These are phyloP conservation scores for Microbotryum saponariae DNA, from an alignment of 1,284 basidiomycete species.

Conservation along the genomic window DNA sequence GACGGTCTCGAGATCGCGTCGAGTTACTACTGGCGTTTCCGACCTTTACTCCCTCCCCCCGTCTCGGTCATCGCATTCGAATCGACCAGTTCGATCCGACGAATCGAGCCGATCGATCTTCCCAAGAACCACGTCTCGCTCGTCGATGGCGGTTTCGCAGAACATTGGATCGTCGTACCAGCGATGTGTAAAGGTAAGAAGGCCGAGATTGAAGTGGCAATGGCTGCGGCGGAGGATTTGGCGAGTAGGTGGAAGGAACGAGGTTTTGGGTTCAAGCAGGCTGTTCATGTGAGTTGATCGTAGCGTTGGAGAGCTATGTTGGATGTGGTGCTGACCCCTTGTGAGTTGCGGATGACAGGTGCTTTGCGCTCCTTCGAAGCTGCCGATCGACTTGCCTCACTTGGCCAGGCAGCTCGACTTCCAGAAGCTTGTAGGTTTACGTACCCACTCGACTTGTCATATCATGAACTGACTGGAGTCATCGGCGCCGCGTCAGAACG, in stretches of 20 bases:
- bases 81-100: background rate
- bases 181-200: background rate
- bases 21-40: conserved; percentile 4
- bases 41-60: background rate
- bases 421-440: background rate
- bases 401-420: conserved; percentile 16
- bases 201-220: conserved; percentile 1
- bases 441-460: no score
- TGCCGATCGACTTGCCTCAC: conserved; percentile 19
- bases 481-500: background rate
- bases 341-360: conserved; percentile 7
- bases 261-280: conserved; percentile 14
- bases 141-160: conserved; percentile 18
- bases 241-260: conserved; percentile 12
- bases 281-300: conserved; percentile 9
- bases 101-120: background rate
- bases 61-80: background rate
- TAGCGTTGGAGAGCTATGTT: no score
- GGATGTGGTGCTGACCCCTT: background rate
- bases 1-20: conserved; percentile 13
- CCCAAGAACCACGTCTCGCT: conserved; percentile 5
- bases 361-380: conserved; percentile 11
- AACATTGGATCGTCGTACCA: conserved; percentile 18
- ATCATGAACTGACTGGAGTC: no score
- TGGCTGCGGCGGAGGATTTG: conserved; percentile 14